Percentiles rank a stretch among this genome's conserved stretches.
These are phyloP conservation scores for Tulasnella calospora DNA, from an alignment of 768 basidiomycete species.

Conservation along the genomic window DNA sequence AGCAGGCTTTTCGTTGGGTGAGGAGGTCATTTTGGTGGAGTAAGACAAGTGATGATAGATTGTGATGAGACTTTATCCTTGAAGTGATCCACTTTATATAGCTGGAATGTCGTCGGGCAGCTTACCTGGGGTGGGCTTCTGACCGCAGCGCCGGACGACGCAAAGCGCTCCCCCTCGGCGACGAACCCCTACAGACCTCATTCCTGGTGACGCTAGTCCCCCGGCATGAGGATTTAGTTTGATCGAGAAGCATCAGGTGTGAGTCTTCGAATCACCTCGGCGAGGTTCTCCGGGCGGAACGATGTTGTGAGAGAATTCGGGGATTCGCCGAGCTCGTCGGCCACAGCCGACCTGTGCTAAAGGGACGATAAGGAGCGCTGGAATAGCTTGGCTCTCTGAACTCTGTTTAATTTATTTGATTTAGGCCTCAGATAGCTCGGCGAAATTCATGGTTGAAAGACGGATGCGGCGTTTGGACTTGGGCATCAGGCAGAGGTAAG, in stretches of 20 bases:
- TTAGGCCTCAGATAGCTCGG: too few relatives aligned
- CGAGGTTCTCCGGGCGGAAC: neutral
- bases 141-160: neutral
- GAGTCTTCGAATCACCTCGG: neutral
- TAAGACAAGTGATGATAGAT: neutral
- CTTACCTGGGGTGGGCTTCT: neutral
- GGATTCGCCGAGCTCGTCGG: neutral
- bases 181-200: neutral
- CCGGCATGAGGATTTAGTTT: neutral
- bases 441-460: too few relatives aligned
- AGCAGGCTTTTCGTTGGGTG: neutral
- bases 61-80: neutral
- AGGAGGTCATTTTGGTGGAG: neutral
- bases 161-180: neutral
- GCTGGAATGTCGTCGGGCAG: neutral
- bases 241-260: neutral
- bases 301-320: neutral
- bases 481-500: neutral
- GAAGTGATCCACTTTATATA: neutral
- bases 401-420: too few relatives aligned
- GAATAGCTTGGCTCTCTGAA: neutral
- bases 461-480: too few relatives aligned
- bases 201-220: neutral
- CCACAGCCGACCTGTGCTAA: neutral
- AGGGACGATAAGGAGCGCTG: neutral